phyloP scores from a whole-genome alignment of 2,329 filamentous ascomycete species.

The Plenodomus biglobosus region DNA sequence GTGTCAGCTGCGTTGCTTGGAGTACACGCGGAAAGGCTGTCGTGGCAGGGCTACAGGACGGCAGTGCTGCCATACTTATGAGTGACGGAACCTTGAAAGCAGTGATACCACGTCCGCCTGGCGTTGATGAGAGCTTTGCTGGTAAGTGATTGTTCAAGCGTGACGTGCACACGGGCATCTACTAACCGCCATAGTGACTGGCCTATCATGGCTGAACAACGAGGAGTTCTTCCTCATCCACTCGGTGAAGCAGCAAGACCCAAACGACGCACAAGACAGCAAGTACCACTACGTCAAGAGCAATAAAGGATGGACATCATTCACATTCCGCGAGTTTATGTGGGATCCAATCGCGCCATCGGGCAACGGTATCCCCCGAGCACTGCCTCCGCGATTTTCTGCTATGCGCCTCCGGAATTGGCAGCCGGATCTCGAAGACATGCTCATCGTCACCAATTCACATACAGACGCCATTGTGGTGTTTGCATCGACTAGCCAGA shows the following conservation, averaged over 20 bases:
- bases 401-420: constrained; percentile 77
- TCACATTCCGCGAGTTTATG: constrained; percentile 71
- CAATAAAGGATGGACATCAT: constrained; percentile 59
- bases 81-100: constrained; percentile 76
- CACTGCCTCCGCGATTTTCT: constrained; percentile 71
- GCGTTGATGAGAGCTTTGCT: constrained; percentile 63
- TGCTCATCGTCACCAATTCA: constrained; percentile 80
- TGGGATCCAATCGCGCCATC: constrained; percentile 50
- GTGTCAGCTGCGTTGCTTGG: constrained; percentile 86
- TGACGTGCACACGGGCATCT: constrained; percentile 5
- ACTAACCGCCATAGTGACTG: constrained; percentile 61
- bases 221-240: constrained; percentile 80
- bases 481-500: constrained; percentile 70
- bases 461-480: constrained; percentile 77
- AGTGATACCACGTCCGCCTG: constrained; percentile 75
- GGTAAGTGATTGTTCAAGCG: constrained; percentile 54
- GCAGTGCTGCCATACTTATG: constrained; percentile 79
- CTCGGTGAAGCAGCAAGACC: constrained; percentile 45
- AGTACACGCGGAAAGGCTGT: constrained; percentile 92
- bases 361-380: constrained; percentile 58
- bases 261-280: constrained; percentile 59
- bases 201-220: constrained; percentile 86
- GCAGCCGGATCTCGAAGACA: constrained; percentile 75
- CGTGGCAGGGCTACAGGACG: constrained; percentile 80
- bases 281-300: constrained; percentile 75